Evolutionary conservation across 140 eudicot species (phyloP), one percentile per base, ranked within the genome.

Genomic region (Stevia rebaudiana): DNA sequence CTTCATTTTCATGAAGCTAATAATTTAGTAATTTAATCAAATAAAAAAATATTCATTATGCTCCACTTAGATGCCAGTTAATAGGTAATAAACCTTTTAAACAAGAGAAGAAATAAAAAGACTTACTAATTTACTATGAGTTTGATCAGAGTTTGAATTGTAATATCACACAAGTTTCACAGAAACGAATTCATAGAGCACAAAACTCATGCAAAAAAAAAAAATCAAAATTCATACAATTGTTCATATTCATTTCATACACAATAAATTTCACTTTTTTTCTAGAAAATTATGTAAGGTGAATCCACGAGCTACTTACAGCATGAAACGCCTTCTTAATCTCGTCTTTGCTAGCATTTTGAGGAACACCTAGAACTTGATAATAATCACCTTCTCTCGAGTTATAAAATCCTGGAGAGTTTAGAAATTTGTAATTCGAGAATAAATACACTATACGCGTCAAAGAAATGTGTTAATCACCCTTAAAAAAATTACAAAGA

Each of bases 241-340:
- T 44, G 10, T 65, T 33, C 13, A 35, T 13, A 50, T 33, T 49
- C n/a, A 40, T 5, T 35, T 33, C 55, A 24, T 63, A 43, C 19
- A 64, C 11, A 64, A 64, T 15, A 23, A 3, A 23, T 15, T 42
- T 10, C 28, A 15, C 57, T 31, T 16, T 24, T 54, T 56, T 28
- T 11, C 28, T 25, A 46, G 17, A 17, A 63, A 46, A 13, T n/a
- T 25, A 66, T 52, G 71, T 48, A 13, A 35, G 48, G 35, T 33
- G 46, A 35, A 65, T 33, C 61, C 62, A 17, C 36, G 57, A 63
- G 39, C 53, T 55, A 68, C 97, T 67, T 70, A 89, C 97, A 46
- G 59, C 86, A 75, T 81, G 98, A 76, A 74, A 91, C 54, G 96
- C 98, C 76, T 87, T 87, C 80, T 88, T 87, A 69, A 91, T 91